Conservation (phyloP, 768 basidiomycete species). For the Podaxis carcinomalis region DNA sequence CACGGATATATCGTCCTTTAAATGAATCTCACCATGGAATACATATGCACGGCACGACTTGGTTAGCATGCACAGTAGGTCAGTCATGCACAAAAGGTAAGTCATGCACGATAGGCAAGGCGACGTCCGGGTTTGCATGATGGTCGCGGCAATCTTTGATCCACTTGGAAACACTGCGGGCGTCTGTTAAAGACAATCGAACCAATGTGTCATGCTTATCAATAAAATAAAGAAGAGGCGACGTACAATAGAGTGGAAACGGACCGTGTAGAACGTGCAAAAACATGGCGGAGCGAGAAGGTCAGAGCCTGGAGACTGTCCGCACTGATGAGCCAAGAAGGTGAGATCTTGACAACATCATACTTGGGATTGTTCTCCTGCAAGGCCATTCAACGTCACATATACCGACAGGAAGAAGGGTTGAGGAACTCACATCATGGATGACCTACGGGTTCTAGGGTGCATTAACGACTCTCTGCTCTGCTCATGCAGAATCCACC, state of each 20-base stretch:
- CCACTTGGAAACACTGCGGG: slow-evolving; percentile 74
- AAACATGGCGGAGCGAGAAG: slow-evolving; percentile 75
- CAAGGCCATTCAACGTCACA: neutral
- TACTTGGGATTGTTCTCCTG: slow-evolving; percentile 59
- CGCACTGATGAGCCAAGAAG: slow-evolving; percentile 31
- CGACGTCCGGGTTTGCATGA: slow-evolving; percentile 48
- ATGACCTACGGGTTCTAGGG: slow-evolving; percentile 51
- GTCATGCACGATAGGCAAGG: slow-evolving; percentile 45
- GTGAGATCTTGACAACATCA: slow-evolving; percentile 9
- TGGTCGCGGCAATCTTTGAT: slow-evolving; percentile 81
- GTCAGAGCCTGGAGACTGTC: slow-evolving; percentile 67
- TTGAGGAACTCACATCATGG: slow-evolving; percentile 33
- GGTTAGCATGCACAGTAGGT: slow-evolving; percentile 36
- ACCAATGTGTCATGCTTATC: neutral
- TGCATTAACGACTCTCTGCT: slow-evolving; percentile 70
- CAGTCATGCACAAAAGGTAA: slow-evolving; percentile 50
- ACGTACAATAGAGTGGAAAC: slow-evolving; percentile 81
- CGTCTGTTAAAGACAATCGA: slow-evolving; percentile 46
- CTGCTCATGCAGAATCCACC: slow-evolving; percentile 39
- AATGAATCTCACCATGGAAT: slow-evolving; percentile 42
- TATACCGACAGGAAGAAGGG: neutral
- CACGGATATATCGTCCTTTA: neutral
- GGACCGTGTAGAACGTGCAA: slow-evolving; percentile 75
- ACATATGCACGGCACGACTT: slow-evolving; percentile 46
- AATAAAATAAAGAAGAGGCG: slow-evolving; percentile 10